phyloP scores from a whole-genome alignment of 495 filamentous ascomycete species.

The Polyplosphaeria fusca region DNA sequence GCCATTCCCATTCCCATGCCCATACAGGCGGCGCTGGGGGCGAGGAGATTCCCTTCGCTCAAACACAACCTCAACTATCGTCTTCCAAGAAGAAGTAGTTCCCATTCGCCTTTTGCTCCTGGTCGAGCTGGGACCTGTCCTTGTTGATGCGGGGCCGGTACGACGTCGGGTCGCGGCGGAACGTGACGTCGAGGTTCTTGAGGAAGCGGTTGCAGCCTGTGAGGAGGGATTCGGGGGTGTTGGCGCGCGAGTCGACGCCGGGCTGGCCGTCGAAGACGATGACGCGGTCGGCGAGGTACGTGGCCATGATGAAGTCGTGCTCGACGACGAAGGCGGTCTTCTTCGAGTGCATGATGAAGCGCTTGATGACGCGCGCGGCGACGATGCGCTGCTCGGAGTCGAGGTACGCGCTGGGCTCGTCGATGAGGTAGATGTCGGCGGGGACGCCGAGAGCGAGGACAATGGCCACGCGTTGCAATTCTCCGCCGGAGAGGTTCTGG shows the following conservation, averaged over 20 bases:
- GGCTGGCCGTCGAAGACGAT: constrained; percentile 97
- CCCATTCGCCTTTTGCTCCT: constrained; percentile 90
- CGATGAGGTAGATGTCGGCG: constrained; percentile 98
- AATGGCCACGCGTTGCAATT: constrained; percentile 97
- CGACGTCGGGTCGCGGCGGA: constrained; percentile 94
- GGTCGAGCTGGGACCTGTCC: constrained; percentile 87
- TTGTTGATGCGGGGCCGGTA: constrained; percentile 98
- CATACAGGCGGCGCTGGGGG: constrained; percentile 24
- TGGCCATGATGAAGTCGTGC: constrained; percentile 99
- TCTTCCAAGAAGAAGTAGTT: constrained; percentile 99
- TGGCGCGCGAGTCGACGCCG: constrained; percentile 81
- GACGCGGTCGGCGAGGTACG: constrained; percentile 94
- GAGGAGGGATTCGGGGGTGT: constrained; percentile 83
- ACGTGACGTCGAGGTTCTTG: constrained; percentile 93
- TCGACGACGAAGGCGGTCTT: constrained; percentile 99
- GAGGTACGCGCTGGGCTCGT: constrained; percentile 75
- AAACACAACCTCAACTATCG: constrained; percentile 69
- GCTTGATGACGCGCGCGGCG: constrained; percentile 94
- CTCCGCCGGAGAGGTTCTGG: constrained; percentile 96
- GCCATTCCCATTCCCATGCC: constrained; percentile 43
- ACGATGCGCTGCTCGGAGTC: constrained; percentile 99
- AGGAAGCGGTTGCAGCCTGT: constrained; percentile 97
- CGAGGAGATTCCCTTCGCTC: constrained; percentile 47
- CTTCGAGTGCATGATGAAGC: constrained; percentile 99
- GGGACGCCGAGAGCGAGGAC: constrained; percentile 90